Base-by-base conservation (phyloP, 768 basidiomycete species). In the Macrocybe gigantea region DNA sequence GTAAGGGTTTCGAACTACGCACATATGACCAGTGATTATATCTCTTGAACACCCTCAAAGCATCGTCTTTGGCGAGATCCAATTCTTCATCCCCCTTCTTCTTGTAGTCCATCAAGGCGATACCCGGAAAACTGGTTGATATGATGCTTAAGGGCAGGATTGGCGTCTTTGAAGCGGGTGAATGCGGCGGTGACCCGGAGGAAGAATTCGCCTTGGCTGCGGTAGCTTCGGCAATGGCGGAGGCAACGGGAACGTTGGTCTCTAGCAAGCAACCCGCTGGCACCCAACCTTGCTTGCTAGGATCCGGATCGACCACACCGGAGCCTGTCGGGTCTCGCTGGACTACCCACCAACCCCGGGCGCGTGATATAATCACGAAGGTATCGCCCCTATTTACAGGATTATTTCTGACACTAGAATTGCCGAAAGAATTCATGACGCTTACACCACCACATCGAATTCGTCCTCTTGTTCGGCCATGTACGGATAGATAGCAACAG, bases 281-380 rank as follows among this genome's bases (percentile, higher is more conserved):
- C 2, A 99, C 94, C 95, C 95, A 98, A 47, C 93, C 93, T 59
- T 93, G 92, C 62, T 88, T 88, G 38, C 76, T 72, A 29, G 82
- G 74, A 52, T 93, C 90, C 11, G 82, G 72, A 58, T 85, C 86
- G 30, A 91, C 82, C 14, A 82, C 64, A 7, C 93, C 91, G 3
- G 83, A 77, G 5, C 93, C 93, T 33, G 80, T 82, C 31, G 88
- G 88, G 64, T 99, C 96, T 33, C 89, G 83, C 61, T 98, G 94
- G 4, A 98, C 96, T 33, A 97, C 89, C 93, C 95, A 99, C 96
- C 96, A 99, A 1, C 96, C 95, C 47, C 94, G 85, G n/a, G 93
- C 86, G 45, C 94, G 83, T 46, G 90, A 90, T 37, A 93, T 70
- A 53, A 97, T 94, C 53, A 95, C 82, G 66, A 93, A 97, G 1